These are phyloP conservation scores for Misopates orontium DNA, from an alignment of 257 asterid genomes.

Conservation along the genomic window DNA sequence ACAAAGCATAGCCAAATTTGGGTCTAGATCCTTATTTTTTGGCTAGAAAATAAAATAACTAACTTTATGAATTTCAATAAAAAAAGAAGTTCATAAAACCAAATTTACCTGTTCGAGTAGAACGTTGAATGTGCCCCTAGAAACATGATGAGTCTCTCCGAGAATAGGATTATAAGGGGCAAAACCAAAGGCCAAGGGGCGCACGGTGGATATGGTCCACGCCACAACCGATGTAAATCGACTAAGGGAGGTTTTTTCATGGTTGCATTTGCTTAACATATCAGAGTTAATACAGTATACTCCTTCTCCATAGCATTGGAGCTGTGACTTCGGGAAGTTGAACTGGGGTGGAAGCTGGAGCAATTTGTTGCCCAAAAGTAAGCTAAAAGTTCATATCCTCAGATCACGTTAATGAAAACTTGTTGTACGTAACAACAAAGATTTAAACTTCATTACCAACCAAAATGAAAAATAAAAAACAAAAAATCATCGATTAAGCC, in stretches of 20 bases:
- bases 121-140: constrained; percentile 60
- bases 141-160: constrained; percentile 94
- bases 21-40: too few species aligned
- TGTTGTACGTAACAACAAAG: constrained; percentile 79
- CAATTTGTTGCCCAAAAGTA: too few species aligned
- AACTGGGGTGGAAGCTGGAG: constrained; percentile 81
- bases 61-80: too few species aligned
- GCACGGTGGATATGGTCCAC: constrained; percentile 79
- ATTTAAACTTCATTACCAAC: constrained; percentile 82
- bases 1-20: too few species aligned
- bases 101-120: constrained; percentile 67
- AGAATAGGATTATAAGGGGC: constrained; percentile 89
- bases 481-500: too few species aligned
- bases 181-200: constrained; percentile 73
- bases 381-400: constrained; percentile 61
- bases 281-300: constrained; percentile 49
- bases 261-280: constrained; percentile 55
- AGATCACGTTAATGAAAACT: constrained; percentile 78
- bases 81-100: too few species aligned
- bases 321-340: constrained; percentile 90
- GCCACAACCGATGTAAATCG: constrained; percentile 64
- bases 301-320: constrained; percentile 82
- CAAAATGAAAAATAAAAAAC: too few species aligned
- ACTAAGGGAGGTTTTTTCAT: constrained; percentile 43
- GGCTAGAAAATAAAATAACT: too few species aligned